These are phyloP conservation scores for Paraphaeosphaeria minitans DNA, from an alignment of 2,329 filamentous ascomycete species.

Conservation along the genomic window DNA sequence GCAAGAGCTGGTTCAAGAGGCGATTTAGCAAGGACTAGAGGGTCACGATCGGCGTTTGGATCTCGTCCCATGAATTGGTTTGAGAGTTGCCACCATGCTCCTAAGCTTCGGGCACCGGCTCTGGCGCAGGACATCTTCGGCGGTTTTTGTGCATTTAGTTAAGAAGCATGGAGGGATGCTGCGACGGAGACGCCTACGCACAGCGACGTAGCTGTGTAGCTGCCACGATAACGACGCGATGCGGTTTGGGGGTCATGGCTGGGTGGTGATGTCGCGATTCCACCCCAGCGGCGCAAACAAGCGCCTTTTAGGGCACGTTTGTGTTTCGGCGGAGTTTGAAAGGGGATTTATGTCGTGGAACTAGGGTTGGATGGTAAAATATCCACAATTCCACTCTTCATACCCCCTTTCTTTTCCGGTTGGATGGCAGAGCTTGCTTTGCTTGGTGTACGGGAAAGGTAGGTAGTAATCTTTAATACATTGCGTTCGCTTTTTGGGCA, in stretches of 20 bases:
- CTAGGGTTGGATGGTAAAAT: not conserved
- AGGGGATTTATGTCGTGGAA: constrained; percentile 5
- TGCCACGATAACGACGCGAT: constrained; percentile 13
- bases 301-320: not conserved
- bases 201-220: constrained; percentile 4
- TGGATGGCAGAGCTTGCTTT: not conserved
- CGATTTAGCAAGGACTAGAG: constrained; percentile 71
- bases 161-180: not conserved
- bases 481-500: not conserved
- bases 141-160: constrained; percentile 8
- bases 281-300: not conserved
- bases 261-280: not conserved
- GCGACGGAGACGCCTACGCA: not conserved
- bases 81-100: not conserved
- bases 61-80: not conserved
- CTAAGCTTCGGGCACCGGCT: constrained; percentile 12
- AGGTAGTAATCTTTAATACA: constrained; percentile 37
- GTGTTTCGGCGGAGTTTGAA: constrained; percentile 3
- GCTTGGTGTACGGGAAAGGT: constrained; percentile 14
- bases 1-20: constrained; percentile 87
- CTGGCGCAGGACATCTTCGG: constrained; percentile 15
- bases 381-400: constrained; percentile 16
- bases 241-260: constrained; percentile 1
- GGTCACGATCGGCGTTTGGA: not conserved
- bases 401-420: constrained; percentile 7